phyloP scores from a whole-genome alignment of 2,329 filamentous ascomycete genomes.

The Clarireedia paspali region DNA sequence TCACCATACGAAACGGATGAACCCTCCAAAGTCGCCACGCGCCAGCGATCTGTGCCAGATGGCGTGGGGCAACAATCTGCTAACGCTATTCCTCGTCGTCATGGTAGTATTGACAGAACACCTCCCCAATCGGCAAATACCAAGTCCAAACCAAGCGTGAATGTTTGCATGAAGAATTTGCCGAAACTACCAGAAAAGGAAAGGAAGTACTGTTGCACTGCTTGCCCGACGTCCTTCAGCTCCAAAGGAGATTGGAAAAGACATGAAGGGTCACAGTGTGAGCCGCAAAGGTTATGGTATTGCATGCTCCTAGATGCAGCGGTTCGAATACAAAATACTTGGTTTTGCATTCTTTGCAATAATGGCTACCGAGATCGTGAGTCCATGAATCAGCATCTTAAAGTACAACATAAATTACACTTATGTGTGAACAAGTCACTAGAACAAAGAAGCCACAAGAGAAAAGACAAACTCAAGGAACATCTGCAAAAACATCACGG shows the following conservation, averaged over 20 bases:
- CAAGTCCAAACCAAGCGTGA: background rate
- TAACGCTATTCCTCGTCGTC: background rate
- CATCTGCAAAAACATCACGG: constrained; percentile 18
- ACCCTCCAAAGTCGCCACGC: too few species aligned
- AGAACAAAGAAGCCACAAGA: constrained; percentile 8
- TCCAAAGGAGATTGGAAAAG: constrained; percentile 21
- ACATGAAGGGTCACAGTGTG: constrained; percentile 19
- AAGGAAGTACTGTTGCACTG: constrained; percentile 17
- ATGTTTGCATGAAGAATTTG: background rate
- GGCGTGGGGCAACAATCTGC: background rate
- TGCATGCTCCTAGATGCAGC: constrained; percentile 16
- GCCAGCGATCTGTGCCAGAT: too few species aligned
- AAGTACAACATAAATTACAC: constrained; percentile 14
- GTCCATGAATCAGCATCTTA: constrained; percentile 14
- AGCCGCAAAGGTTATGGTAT: constrained; percentile 19
- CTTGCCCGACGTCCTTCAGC: constrained; percentile 12
- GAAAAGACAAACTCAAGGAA: constrained; percentile 22
- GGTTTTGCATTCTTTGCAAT: constrained; percentile 17
- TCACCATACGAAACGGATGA: too few species aligned
- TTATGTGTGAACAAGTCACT: constrained; percentile 12
- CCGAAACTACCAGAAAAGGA: background rate
- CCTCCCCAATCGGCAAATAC: background rate
- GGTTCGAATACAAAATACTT: background rate
- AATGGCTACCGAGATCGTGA: constrained; percentile 1
- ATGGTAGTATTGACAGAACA: too few species aligned